Base-by-base conservation (phyloP, 2,329 filamentous ascomycete genomes). In the Leptographium lundbergii region DNA sequence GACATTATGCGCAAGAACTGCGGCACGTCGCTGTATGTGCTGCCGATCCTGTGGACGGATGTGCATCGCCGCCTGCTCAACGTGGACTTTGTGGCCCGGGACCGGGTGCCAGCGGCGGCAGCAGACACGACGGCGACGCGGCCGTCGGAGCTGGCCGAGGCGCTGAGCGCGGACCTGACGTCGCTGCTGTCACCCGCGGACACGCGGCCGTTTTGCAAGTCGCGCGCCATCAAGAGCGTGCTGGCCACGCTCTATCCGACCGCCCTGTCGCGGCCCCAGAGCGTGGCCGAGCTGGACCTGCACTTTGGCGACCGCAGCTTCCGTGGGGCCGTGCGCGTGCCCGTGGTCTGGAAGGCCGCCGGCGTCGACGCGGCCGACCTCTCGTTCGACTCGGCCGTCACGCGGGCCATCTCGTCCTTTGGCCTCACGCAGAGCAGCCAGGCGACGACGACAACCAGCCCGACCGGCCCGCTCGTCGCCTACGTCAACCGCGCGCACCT, bases 11-110 rank as follows among this genome's bases (percentile, higher is more conserved):
- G 76, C 61, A 70, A 77, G 25, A 66, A 82, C 64, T 67, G 73
- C 39, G 75, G 77, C 51, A 68, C 66, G 0, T 72, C 75, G 0
- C 76, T 84, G 24, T 81, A 76, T 60, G 68, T 79, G 54, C 72
- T 75, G 29, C 81, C 81, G 2, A 75, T 81, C 53, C 76, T 73
- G 65, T 84, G 81, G 81, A 81, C 76, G 19, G 79, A 82, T 58
- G 59, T 72, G 1, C 81, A 84, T 61, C 65, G 72, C 11, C 66
- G 70, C 51, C 68, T 81, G 2, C 76, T 83, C 6, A 74, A 73
- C 27, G 76, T 72, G 19, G 68, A 68, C 51, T 83, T 81, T 68
- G 61, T 68, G 14, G 14, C 32, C 10, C n/a, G 9, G n/a, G 32
- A n/a, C 22, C 52, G 19, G 3, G 3, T 75, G 65, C 68, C 69